A percentile compares a stretch with the other conserved stretches of the same genome.
Evolutionary conservation across 1,284 basidiomycete genomes (phyloP).

Genomic region (Porphyrellus sp.): DNA sequence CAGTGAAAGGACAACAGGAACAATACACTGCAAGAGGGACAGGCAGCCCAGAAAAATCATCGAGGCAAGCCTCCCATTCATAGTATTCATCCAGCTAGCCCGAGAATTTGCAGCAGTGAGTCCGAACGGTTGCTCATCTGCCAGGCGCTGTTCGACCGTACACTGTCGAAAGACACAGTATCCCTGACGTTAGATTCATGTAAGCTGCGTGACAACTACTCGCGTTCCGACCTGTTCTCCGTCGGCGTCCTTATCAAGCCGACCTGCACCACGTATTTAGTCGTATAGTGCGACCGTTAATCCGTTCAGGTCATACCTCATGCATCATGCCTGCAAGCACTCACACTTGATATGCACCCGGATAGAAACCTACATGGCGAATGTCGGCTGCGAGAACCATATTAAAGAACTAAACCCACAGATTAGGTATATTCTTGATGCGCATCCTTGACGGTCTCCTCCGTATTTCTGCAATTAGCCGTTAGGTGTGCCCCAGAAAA

Average conservation of each 20-base stretch:
- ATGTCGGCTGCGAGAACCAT: not conserved
- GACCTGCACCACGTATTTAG: slow-evolving; percentile 12
- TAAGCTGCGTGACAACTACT: not conserved
- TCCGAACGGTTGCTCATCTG: too few relatives aligned
- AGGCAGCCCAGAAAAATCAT: too few relatives aligned
- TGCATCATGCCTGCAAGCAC: slow-evolving; percentile 43
- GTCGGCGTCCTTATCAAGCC: slow-evolving; percentile 26
- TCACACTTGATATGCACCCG: slow-evolving; percentile 47
- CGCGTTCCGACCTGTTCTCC: slow-evolving; percentile 27
- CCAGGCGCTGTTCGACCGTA: too few relatives aligned
- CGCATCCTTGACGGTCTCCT: slow-evolving; percentile 34
- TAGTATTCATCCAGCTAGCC: too few relatives aligned
- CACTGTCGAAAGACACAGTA: too few relatives aligned
- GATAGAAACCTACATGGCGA: slow-evolving; percentile 39
- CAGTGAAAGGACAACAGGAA: too few relatives aligned
- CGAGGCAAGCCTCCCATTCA: too few relatives aligned
- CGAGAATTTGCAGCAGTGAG: too few relatives aligned
- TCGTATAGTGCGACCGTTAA: not conserved
- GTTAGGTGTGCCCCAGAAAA: not conserved
- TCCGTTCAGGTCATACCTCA: slow-evolving; percentile 24
- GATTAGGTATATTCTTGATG: slow-evolving; percentile 43
- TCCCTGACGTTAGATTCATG: not conserved
- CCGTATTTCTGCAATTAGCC: slow-evolving; percentile 19
- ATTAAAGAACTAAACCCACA: slow-evolving; percentile 25
- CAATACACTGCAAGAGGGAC: too few relatives aligned